Evolutionary conservation across 1,139 yeast species (phyloP).

Genomic region (Pneumocystis canis): DNA sequence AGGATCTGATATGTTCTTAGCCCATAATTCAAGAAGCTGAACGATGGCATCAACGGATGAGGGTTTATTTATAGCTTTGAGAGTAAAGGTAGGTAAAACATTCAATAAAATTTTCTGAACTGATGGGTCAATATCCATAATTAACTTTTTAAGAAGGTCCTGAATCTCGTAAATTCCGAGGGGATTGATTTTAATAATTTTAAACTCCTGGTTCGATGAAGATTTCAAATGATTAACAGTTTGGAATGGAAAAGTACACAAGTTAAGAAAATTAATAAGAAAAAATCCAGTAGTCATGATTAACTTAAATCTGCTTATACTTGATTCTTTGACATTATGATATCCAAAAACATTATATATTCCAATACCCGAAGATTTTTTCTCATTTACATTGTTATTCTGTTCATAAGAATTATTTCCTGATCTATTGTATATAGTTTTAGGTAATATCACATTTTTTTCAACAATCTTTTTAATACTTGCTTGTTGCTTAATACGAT

Average conservation of each 20-base stretch:
- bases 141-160: not conserved
- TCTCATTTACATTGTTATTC: conserved; percentile 5
- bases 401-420: conserved; percentile 10
- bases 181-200: conserved; percentile 1
- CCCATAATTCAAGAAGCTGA: conserved; percentile 40
- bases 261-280: conserved; percentile 59
- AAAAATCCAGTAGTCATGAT: conserved; percentile 54
- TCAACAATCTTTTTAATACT: conserved; percentile 69
- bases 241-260: conserved; percentile 20
- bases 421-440: conserved; percentile 36
- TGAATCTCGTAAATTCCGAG: not conserved
- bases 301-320: conserved; percentile 23
- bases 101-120: conserved; percentile 38
- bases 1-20: conserved; percentile 67
- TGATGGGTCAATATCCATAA: conserved; percentile 3
- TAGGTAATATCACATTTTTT: conserved; percentile 75
- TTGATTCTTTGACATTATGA: conserved; percentile 18
- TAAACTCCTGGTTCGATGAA: conserved; percentile 1
- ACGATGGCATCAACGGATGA: conserved; percentile 50
- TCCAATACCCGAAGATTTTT: conserved; percentile 8
- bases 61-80: conserved; percentile 23
- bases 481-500: conserved; percentile 73
- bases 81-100: conserved; percentile 42
- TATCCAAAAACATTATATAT: conserved; percentile 14
- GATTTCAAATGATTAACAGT: not conserved